Evolutionary conservation across 2,329 filamentous ascomycete species (phyloP), one percentile per base, ranked within the genome.

Genomic region (Dactylellina haptotyla): DNA sequence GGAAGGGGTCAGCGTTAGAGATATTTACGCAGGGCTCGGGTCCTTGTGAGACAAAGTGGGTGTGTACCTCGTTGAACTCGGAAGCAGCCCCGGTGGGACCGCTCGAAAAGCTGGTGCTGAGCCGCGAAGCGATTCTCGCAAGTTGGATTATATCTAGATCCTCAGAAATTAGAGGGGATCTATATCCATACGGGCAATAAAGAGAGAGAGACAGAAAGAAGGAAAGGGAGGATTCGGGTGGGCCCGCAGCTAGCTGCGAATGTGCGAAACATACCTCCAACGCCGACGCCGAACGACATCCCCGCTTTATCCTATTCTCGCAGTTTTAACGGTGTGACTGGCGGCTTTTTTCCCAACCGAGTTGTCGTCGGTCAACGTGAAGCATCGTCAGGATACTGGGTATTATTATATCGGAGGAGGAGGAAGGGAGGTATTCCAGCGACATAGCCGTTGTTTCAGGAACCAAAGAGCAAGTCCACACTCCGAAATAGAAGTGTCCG

Each of bases 281-380:
- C 54, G 23, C 69, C 69, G 16, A 73, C 61, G 26, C 69, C 69
- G 69, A 73, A 73, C 54, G 69, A 73, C 69, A 73, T 73, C 69
- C 67, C 61, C 61, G 69, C 61, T 48, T 45, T 53, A 45, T 72
- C 28, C 18, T 54, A 10, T 5, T 65, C 32, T 66, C 30, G 57
- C 30, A 56, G 20, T 66, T 25, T 34, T 32, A 37, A 50, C 23
- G 37, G 37, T 43, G 25, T 16, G 34, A 50, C 26, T 39, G 53
- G 43, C 43, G 34, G 46, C 28, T 50, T 61, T 48, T 20, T 73
- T 62, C 61, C n/a, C 61, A 50, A 51, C 46, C 63, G 69, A 56
- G 39, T 37, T 66, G 37, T 48, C 51, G 41, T 32, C 54, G 25
- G 37, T 58, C 39, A 37, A 54, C 54, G 53, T 26, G 67, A 54